phyloP scores from a whole-genome alignment of 1,284 basidiomycete genomes.

The Bothia castanella region DNA sequence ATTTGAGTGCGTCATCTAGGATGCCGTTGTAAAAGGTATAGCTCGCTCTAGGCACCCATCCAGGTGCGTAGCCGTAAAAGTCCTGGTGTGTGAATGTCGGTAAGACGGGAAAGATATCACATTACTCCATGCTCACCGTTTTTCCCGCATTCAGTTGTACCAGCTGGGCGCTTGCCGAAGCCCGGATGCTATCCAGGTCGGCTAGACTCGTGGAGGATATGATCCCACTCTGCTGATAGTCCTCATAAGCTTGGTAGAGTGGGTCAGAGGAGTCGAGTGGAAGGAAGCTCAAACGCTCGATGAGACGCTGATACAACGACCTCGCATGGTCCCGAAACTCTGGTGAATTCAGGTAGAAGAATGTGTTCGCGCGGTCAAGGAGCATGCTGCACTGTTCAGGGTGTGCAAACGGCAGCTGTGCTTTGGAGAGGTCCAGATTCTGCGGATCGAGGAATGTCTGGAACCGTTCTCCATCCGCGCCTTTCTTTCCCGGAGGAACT shows the following conservation, averaged over 20 bases:
- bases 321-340: not conserved
- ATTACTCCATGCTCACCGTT: not conserved
- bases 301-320: not conserved
- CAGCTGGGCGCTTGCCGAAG: not conserved
- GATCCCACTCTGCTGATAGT: not conserved
- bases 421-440: not conserved
- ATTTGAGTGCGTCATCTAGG: not conserved
- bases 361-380: not conserved
- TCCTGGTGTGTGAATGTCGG: not conserved
- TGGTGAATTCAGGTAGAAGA: not conserved
- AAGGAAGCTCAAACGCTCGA: not conserved
- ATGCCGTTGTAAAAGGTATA: not conserved
- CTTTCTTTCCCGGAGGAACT: not conserved
- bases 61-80: not conserved
- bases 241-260: not conserved
- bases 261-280: not conserved
- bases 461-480: not conserved
- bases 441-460: not conserved
- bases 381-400: not conserved
- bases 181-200: not conserved
- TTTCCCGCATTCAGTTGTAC: not conserved
- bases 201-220: not conserved
- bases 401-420: not conserved
- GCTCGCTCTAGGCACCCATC: not conserved
- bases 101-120: not conserved